Base-by-base conservation (phyloP, 176 grass and related monocot species). In the Rhynchospora tenuis region DNA sequence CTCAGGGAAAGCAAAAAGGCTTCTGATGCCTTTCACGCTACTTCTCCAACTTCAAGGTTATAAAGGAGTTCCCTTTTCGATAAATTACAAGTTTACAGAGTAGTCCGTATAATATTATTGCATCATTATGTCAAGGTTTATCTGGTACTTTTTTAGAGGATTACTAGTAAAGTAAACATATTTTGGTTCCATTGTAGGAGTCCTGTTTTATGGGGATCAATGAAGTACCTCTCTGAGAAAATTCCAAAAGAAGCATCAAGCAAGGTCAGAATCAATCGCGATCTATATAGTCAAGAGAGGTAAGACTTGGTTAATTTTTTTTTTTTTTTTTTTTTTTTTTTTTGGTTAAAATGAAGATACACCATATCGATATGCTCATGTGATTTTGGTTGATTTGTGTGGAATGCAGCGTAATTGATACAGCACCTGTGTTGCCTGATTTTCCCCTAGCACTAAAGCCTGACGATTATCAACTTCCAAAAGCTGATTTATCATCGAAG, bases 161-260 rank as follows among this genome's bases (percentile, higher is more conserved):
- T 72, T 38, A 24, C 20, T 81, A 29, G n/a, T 81, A 47, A 81
- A 26, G 43, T 47, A 62, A 67, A 82, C 43, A 52, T 33, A 67
- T 31, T 19, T 66, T 28, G 59, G 22, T 47, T 82, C 28, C 22
- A 5, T 87, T 87, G 80, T 88, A 99, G 97, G 88, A 93, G 42
- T 86, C 89, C 97, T 48, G 77, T 72, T 86, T 89, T 86, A 9
- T 99, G 94, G 19, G 97, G 96, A 86, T 95, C 91, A 70, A 86
- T 88, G 64, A 95, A 95, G 84, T 93, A 99, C 82, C 73, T 99
- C 5, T 90, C 89, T 42, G 89, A 99, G 65, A 99, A 99, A 73
- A 95, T 99, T 84, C 97, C 93, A 3, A 99, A 92, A 81, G 93
- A 99, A 81, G 91, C 89, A 77, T 95, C 93, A 71, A 99, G 86